Evolutionary conservation across 83 land plant species (phyloP), one percentile per base, ranked within the genome.

Genomic region (Picea abies): DNA sequence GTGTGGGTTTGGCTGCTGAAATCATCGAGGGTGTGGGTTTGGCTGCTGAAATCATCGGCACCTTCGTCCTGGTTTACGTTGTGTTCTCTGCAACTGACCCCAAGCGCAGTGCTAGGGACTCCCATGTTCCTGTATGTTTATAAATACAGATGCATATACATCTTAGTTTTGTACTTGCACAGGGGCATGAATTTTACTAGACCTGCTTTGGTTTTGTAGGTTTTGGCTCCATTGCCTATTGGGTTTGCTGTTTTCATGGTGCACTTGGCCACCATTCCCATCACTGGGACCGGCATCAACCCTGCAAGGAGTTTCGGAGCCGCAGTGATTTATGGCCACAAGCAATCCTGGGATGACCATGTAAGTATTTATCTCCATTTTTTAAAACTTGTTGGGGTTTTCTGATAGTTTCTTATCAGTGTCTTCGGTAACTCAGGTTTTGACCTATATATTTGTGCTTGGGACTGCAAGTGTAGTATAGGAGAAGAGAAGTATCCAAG

Each of bases 21-120:
- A 89, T 91, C 69, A 86, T 90, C 76, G 92, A 82, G 66, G 88
- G 89, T 35, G 76, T 35, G 35, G 93, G 88, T 5, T 83, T 91
- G 35, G 88, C 64, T 20, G 91, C 93, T n/a, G 93, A 91, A 82
- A 89, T 91, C 69, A 86, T 90, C 76, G 92, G 92, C 17, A 90
- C 91, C 72, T 87, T 90, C 44, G 89, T 90, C 10, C 83, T 90
- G 78, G 91, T 90, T 78, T 90, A 90, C 84, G 87, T 89, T 56
- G 88, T 89, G 72, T 86, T 89, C 86, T 86, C 91, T 16, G 88
- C 91, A 63, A 90, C 91, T 49, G 92, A 90, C 29, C 88, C 92
- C 81, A 90, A 90, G 78, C 79, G 90, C 35, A 90, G 69, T 72
- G 92, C 92, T 17, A 39, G 92, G 0, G 90, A 90, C 82, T 88